phyloP scores from a whole-genome alignment of 306 rosid genomes.

The Albizia julibrissin region DNA sequence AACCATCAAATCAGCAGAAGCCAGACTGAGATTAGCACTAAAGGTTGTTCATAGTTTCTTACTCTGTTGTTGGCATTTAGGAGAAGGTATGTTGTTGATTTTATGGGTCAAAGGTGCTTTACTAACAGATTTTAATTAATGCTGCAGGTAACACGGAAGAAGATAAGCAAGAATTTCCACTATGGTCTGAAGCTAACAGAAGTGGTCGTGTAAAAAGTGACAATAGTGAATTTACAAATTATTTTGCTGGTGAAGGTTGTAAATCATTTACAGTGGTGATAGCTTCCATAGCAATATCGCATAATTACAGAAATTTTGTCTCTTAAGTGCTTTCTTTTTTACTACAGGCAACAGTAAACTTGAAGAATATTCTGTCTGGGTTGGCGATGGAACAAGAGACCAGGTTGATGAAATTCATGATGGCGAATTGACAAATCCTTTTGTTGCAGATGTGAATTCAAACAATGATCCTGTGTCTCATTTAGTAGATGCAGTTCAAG shows the following conservation, averaged over 20 bases:
- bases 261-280: constrained; percentile 20
- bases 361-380: constrained; percentile 46
- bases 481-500: constrained; percentile 62
- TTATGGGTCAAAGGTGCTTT: constrained; percentile 23
- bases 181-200: constrained; percentile 28
- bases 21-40: constrained; percentile 45
- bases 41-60: constrained; percentile 42
- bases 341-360: constrained; percentile 48
- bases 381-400: constrained; percentile 42
- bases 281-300: constrained; percentile 2
- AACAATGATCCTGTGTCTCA: constrained; percentile 53
- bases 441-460: constrained; percentile 36
- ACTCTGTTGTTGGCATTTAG: constrained; percentile 21
- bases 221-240: constrained; percentile 10
- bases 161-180: constrained; percentile 28
- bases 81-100: constrained; percentile 24
- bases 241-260: constrained; percentile 24
- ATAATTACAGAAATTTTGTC: background rate
- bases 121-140: constrained; percentile 29
- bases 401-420: constrained; percentile 33
- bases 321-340: constrained; percentile 12
- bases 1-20: constrained; percentile 34
- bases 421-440: constrained; percentile 48
- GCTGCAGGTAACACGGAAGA: constrained; percentile 32
- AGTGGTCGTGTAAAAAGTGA: constrained; percentile 20